A percentile compares a stretch with the other conserved stretches of the same genome.
These are phyloP conservation scores for Alternaria triticina DNA, from an alignment of 2,329 filamentous ascomycete species.

Conservation along the genomic window DNA sequence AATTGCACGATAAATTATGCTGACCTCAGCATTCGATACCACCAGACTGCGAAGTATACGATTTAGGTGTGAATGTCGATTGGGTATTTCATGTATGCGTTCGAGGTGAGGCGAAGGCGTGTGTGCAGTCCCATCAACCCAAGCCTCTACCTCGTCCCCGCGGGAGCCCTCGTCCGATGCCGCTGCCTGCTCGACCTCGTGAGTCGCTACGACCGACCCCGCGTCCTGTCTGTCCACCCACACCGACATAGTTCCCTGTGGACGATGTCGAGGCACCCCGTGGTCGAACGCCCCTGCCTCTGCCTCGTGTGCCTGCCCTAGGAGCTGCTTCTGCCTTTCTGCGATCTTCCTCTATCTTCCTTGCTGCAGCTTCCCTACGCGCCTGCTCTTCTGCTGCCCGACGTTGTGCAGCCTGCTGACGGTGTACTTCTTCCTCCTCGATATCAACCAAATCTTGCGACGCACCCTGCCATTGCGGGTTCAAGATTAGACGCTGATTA, in stretches of 20 bases:
- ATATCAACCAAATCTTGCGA: constrained; percentile 84
- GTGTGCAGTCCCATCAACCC: constrained; percentile 15
- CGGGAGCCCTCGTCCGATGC: constrained; percentile 51
- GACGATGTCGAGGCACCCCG: constrained; percentile 40
- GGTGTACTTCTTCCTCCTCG: constrained; percentile 77
- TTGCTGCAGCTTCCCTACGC: constrained; percentile 71
- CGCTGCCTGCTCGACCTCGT: constrained; percentile 51
- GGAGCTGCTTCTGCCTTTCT: constrained; percentile 65
- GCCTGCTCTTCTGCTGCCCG: constrained; percentile 79
- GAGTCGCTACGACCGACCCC: constrained; percentile 57
- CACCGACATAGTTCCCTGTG: constrained; percentile 50
- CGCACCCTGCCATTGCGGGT: constrained; percentile 88
- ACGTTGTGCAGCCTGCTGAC: constrained; percentile 78
- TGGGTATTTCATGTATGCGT: neutral
- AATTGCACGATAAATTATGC: neutral
- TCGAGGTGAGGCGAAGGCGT: neutral
- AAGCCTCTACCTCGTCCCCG: constrained; percentile 41
- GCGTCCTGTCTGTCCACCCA: constrained; percentile 55
- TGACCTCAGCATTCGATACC: neutral
- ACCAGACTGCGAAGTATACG: neutral
- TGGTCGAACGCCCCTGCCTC: constrained; percentile 45
- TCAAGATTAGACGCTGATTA: constrained; percentile 88
- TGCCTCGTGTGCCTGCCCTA: constrained; percentile 49
- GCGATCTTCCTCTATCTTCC: constrained; percentile 58
- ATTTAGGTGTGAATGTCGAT: neutral